These are phyloP conservation scores for Blastocystis sp. DNA, from an alignment of 352 stramenopile genomes.

Conservation along the genomic window DNA sequence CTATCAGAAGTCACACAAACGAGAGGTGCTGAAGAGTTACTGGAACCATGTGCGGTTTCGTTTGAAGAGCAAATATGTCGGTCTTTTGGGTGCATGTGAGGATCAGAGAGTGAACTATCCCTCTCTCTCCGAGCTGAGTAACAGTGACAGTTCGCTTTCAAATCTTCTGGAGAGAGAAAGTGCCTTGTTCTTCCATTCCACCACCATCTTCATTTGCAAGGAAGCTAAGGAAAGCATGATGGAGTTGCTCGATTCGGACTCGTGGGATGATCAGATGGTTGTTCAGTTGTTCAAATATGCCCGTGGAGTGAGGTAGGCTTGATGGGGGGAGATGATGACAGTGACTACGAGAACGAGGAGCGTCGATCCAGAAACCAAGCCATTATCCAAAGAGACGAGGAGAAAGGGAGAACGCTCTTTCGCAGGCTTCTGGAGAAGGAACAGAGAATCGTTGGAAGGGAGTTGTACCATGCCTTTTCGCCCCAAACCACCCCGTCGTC, in stretches of 20 bases:
- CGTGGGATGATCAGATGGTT: neutral
- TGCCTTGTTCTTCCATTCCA: neutral
- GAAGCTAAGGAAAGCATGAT: neutral
- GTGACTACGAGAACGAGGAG: neutral
- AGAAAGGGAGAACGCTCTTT: neutral
- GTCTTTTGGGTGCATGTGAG: neutral
- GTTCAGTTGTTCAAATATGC: neutral
- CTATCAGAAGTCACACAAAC: neutral
- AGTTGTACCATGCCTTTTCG: too few relatives aligned
- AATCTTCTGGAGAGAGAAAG: neutral
- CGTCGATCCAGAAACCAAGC: neutral
- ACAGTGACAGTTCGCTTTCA: neutral
- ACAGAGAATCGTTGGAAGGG: too few relatives aligned
- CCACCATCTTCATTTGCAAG: neutral
- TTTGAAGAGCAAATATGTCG: neutral
- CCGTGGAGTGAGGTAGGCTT: neutral
- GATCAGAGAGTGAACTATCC: neutral
- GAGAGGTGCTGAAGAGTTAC: neutral
- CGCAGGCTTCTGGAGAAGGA: too few relatives aligned
- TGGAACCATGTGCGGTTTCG: neutral
- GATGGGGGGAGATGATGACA: neutral
- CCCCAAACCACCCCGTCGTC: too few relatives aligned
- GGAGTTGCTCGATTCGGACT: neutral
- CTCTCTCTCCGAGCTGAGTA: neutral
- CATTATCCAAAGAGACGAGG: neutral